Evolutionary conservation across 257 asterid species (phyloP).

Genomic region (Solanum chmielewskii): DNA sequence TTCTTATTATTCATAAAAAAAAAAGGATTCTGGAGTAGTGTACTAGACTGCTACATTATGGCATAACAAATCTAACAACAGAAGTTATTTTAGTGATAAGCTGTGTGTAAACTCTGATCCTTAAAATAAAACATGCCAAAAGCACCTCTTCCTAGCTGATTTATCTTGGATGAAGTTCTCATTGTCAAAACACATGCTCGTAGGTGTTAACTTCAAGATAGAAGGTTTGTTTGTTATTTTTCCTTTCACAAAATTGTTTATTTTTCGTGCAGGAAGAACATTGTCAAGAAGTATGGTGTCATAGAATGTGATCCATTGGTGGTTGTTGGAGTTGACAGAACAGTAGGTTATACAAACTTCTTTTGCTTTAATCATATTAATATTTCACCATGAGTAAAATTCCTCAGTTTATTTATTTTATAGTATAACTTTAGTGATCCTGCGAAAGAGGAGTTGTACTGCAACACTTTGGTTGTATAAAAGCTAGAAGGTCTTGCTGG

Average conservation of each 20-base stretch:
- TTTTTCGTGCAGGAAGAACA: conserved; percentile 42
- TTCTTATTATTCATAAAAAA: background rate
- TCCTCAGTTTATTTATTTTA: background rate
- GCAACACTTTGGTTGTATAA: background rate
- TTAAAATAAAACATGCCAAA: background rate
- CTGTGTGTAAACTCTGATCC: background rate
- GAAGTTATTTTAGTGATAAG: background rate
- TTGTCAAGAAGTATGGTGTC: conserved; percentile 71
- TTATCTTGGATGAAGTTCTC: background rate
- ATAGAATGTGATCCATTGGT: conserved; percentile 92
- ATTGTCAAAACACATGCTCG: background rate
- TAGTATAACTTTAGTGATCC: background rate
- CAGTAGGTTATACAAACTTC: conserved; percentile 41
- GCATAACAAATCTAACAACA: background rate
- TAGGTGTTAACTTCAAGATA: background rate
- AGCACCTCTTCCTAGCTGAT: background rate
- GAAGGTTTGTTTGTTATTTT: background rate
- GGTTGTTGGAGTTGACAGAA: conserved; percentile 66
- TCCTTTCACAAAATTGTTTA: background rate
- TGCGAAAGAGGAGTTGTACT: background rate
- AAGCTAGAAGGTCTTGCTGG: background rate
- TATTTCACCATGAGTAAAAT: background rate
- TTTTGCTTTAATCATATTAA: background rate
- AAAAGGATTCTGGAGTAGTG: background rate
- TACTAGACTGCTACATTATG: background rate